A percentile compares a stretch with the other conserved stretches of the same genome.
Evolutionary conservation across 2,329 filamentous ascomycete species (phyloP).

Genomic region (Botrytis pseudocinerea): DNA sequence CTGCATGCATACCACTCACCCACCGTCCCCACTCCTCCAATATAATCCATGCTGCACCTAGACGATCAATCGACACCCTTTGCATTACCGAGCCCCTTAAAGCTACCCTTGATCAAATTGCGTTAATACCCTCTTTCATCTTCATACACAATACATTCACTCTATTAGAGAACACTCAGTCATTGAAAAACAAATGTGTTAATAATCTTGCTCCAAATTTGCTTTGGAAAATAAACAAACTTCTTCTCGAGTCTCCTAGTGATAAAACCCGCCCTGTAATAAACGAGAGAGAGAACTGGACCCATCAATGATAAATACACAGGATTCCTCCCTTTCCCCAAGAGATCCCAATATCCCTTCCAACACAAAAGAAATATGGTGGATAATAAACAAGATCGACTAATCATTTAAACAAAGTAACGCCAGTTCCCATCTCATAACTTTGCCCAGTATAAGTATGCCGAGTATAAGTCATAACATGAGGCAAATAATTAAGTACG

Average conservation of each 20-base stretch:
- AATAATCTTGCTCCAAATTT: background rate
- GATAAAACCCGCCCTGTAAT: background rate
- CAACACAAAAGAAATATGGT: slow-evolving; percentile 1
- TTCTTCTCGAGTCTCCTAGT: background rate
- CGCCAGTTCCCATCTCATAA: slow-evolving; percentile 11
- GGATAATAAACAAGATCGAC: slow-evolving; percentile 11
- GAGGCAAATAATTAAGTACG: slow-evolving; percentile 18
- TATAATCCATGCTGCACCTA: background rate
- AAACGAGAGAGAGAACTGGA: background rate
- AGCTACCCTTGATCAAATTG: background rate
- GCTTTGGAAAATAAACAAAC: background rate
- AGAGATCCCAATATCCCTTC: background rate
- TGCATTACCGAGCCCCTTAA: background rate
- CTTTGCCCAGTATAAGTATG: slow-evolving; percentile 1
- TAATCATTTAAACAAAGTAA: slow-evolving; percentile 17
- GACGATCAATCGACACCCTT: background rate
- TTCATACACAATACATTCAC: background rate
- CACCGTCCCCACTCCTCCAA: background rate
- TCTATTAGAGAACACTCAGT: background rate
- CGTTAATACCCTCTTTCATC: background rate
- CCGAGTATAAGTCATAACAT: slow-evolving; percentile 2
- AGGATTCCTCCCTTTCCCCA: slow-evolving; percentile 8
- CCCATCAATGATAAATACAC: slow-evolving; percentile 18
- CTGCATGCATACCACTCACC: background rate
- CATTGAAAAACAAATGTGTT: background rate